Percentiles rank a stretch among this genome's conserved stretches.
phyloP scores from a whole-genome alignment of 208 protist species.

The Wallacemonas sp. region DNA sequence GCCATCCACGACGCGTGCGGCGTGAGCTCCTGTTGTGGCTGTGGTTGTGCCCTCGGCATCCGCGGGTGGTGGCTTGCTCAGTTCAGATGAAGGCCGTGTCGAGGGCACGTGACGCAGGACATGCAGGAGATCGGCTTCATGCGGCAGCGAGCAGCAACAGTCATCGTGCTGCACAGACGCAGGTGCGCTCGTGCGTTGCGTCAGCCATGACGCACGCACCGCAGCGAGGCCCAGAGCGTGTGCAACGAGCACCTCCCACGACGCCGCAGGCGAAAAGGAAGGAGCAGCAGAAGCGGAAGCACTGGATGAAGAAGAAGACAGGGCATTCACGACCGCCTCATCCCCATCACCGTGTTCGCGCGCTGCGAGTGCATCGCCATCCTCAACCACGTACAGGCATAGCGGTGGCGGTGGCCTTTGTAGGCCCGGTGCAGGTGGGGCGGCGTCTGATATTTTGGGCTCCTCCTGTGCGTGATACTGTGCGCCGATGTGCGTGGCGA shows the following conservation, averaged over 20 bases:
- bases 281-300: too few species aligned
- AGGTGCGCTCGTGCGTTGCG: not conserved
- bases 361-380: slow-evolving; percentile 1
- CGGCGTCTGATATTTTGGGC: too few species aligned
- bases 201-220: slow-evolving; percentile 42
- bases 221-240: slow-evolving; percentile 57
- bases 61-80: too few species aligned
- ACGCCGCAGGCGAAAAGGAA: slow-evolving; percentile 6
- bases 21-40: not conserved
- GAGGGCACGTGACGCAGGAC: not conserved
- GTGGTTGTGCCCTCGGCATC: too few species aligned
- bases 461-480: slow-evolving; percentile 3
- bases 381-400: slow-evolving; percentile 19
- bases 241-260: slow-evolving; percentile 30
- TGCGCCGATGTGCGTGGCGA: not conserved
- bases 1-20: not conserved
- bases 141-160: not conserved
- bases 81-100: not conserved
- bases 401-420: too few species aligned
- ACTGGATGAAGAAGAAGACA: too few species aligned
- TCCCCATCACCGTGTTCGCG: too few species aligned
- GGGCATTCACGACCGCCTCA: too few species aligned
- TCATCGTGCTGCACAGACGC: not conserved
- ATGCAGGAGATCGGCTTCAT: slow-evolving; percentile 1
- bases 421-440: too few species aligned